phyloP scores from a whole-genome alignment of 495 filamentous ascomycete species.

The Penicillium canescens region DNA sequence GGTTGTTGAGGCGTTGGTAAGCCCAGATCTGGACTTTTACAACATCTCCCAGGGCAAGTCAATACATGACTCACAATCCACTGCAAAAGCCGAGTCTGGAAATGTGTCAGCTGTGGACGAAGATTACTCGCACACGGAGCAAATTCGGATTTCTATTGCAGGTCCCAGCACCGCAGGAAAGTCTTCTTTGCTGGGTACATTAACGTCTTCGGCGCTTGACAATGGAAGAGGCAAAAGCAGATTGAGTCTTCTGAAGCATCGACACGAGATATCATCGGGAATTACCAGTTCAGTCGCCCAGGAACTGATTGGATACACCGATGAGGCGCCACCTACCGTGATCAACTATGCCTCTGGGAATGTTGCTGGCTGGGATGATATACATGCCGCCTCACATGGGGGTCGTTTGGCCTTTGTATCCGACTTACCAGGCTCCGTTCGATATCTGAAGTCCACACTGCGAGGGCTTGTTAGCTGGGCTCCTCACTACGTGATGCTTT shows the following conservation, averaged over 20 bases:
- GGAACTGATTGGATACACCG: conserved; percentile 82
- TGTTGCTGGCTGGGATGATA: conserved; percentile 91
- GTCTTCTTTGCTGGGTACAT: conserved; percentile 82
- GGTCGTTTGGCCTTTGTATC: conserved; percentile 83
- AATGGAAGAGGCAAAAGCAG: conserved; percentile 90
- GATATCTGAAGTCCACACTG: conserved; percentile 83
- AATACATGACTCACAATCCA: conserved; percentile 1
- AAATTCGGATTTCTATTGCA: conserved; percentile 87
- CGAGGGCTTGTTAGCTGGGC: conserved; percentile 92
- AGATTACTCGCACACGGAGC: conserved; percentile 54
- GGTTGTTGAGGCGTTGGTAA: conserved; percentile 85
- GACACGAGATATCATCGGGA: conserved; percentile 90
- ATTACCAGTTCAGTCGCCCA: conserved; percentile 92
- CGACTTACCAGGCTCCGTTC: conserved; percentile 86
- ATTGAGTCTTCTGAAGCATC: conserved; percentile 83
- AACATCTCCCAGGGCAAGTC: conserved; percentile 15
- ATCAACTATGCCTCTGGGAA: conserved; percentile 87
- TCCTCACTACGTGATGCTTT: conserved; percentile 88
- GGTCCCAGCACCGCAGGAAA: conserved; percentile 94
- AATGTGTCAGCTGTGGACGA: conserved; percentile 16
- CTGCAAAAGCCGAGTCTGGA: not conserved
- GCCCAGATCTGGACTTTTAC: conserved; percentile 56
- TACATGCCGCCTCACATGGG: conserved; percentile 70
- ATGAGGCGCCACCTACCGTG: conserved; percentile 41
- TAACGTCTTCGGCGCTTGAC: conserved; percentile 84